Evolutionary conservation across 768 basidiomycete genomes (phyloP), one percentile per base, ranked within the genome.

Genomic region (Lentinula sp.): DNA sequence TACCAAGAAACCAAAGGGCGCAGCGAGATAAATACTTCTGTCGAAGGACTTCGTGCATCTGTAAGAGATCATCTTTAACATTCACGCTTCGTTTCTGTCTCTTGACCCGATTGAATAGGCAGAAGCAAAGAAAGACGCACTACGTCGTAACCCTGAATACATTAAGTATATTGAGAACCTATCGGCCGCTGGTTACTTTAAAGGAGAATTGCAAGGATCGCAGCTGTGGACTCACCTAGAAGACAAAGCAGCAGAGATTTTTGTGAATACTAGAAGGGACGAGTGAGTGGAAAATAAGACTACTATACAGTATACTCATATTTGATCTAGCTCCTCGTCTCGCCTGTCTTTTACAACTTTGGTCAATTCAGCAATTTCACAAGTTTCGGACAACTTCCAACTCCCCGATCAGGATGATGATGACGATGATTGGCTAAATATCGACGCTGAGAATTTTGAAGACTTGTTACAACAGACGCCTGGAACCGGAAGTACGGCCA

Each of bases 391-490:
- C 23, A 63, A 69, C 18, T 61, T 66, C 11, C 67, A 70, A 53
- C 55, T 62, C 9, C 39, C 67, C 0, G 63, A 70, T 11, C 63
- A 69, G 54, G 74, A 72, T 5, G 93, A 95, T 69, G 88, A 91
- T 65, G 71, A 79, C 7, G 94, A 96, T 63, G 82, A 82, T 1
- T 99, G 97, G 97, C 76, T 98, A n/a, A 86, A 85, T 56, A 76
- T 98, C 35, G 84, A 92, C 60, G 79, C 84, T 0, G 79, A 85
- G 49, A 83, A 87, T 68, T 84, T 97, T 64, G 94, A 98, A 66
- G 78, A 80, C 10, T 80, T 89, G 73, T 72, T 98, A 56, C 80
- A 82, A 65, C 74, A 74, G 62, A 78, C 69, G 34, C 21, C 18
- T 11, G 56, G 57, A 11, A 62, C 62, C 2, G 65, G 63, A 50